Percentiles rank a stretch among this genome's conserved stretches.
Conservation (phyloP, 1,139 yeast species). For the Diutina catenulata region DNA sequence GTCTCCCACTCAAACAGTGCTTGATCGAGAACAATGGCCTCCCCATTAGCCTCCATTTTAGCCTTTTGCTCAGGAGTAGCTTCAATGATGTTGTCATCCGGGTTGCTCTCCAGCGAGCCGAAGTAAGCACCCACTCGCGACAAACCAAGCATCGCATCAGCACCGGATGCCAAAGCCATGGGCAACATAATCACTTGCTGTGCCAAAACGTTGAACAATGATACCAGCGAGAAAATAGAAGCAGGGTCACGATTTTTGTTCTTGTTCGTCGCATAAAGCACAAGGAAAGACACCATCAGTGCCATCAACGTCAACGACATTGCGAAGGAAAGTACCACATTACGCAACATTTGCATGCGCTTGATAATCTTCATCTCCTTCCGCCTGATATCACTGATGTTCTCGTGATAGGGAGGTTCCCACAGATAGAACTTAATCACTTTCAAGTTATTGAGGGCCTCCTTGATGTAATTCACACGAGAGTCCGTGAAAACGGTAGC, state of each 20-base stretch:
- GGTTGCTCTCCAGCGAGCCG: background rate
- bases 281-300: slow-evolving; percentile 64
- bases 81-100: background rate
- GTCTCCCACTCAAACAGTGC: slow-evolving; percentile 66
- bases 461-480: slow-evolving; percentile 51
- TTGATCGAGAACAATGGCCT: slow-evolving; percentile 34
- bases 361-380: slow-evolving; percentile 1
- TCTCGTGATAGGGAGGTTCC: slow-evolving; percentile 5
- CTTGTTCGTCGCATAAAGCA: slow-evolving; percentile 41
- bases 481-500: slow-evolving; percentile 43
- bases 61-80: slow-evolving; percentile 6
- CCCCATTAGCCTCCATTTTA: slow-evolving; percentile 4
- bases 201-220: slow-evolving; percentile 55
- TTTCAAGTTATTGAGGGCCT: slow-evolving; percentile 52
- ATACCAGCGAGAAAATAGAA: slow-evolving; percentile 65
- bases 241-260: slow-evolving; percentile 42
- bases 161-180: slow-evolving; percentile 52
- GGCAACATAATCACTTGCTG: slow-evolving; percentile 53
- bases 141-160: slow-evolving; percentile 60
- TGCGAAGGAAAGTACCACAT: slow-evolving; percentile 34
- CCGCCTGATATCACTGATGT: background rate
- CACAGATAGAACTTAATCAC: slow-evolving; percentile 59
- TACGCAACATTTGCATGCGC: slow-evolving; percentile 5
- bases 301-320: slow-evolving; percentile 54
- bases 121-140: slow-evolving; percentile 35